Evolutionary conservation across 805 yeast species (phyloP).

Genomic region (Saccharomycopsis schoenii): DNA sequence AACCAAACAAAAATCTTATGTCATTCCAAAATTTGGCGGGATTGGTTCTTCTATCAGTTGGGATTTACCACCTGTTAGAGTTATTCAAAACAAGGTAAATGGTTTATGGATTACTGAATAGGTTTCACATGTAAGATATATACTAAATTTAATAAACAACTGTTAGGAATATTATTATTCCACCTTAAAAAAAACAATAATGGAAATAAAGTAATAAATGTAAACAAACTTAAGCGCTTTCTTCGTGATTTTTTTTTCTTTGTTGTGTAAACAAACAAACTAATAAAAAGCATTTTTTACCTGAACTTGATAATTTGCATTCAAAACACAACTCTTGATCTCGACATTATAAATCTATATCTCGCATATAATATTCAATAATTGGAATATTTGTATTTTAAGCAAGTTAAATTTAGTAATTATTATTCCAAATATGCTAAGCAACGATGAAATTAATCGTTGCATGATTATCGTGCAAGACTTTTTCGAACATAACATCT

Average conservation of each 20-base stretch:
- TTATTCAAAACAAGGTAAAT: conserved; percentile 52
- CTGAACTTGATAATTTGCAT: neutral
- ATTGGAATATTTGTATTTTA: neutral
- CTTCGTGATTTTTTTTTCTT: neutral
- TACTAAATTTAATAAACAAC: too few relatives aligned
- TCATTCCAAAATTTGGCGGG: conserved; percentile 85
- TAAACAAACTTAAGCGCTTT: neutral
- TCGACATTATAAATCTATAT: too few relatives aligned
- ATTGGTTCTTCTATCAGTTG: conserved; percentile 75
- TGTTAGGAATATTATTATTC: too few relatives aligned
- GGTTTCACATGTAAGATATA: too few relatives aligned
- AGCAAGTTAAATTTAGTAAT: neutral
- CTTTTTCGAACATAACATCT: neutral
- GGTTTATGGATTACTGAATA: conserved; percentile 51
- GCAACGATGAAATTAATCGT: neutral
- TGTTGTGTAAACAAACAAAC: neutral
- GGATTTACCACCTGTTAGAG: conserved; percentile 80
- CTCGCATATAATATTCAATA: too few relatives aligned
- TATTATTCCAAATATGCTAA: neutral
- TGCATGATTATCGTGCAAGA: neutral
- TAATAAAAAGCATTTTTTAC: too few relatives aligned
- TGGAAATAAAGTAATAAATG: too few relatives aligned
- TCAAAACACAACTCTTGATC: neutral
- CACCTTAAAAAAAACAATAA: too few relatives aligned
- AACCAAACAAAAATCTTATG: conserved; percentile 76